Base-by-base conservation (phyloP, 2,329 filamentous ascomycete species). In the Leptographium wingfieldii region DNA sequence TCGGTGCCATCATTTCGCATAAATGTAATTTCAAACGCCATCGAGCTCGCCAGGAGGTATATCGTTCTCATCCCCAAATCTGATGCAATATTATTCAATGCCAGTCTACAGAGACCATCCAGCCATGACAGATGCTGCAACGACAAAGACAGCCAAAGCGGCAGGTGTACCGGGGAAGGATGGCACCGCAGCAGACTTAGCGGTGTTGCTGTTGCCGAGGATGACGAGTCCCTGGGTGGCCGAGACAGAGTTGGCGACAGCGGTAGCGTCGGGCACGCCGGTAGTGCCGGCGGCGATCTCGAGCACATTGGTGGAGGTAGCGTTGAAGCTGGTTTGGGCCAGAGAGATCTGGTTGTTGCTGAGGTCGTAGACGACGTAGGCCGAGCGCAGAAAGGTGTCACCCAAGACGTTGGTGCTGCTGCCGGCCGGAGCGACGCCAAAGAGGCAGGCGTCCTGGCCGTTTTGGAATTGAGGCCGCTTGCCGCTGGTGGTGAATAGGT, bases 351-450 rank as follows among this genome's bases (percentile, higher is more conserved):
- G 77, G 68, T 89, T 84, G 69, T 87, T 88, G 33, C 77, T 81
- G 27, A 90, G 75, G 68, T 90, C 86, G 68, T 88, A 90, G 12
- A 91, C 87, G 16, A 89, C 80, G 65, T 91, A 91, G 0, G 87
- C 87, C 43, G 84, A 86, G 55, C 87, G 78, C 59, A 91, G 74
- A 69, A 91, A 91, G 0, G 87, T 88, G 68, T 90, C 87, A 19
- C 87, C 87, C 33, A 91, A 73, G 2, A 89, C 81, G 52, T 79
- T 77, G n/a, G 79, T 79, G 35, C 77, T 75, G 1, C 70, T 64
- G 2, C 77, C 77, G 1, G 83, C 77, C 1, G 84, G 82, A 3
- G 80, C 76, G 63, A 90, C 80, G 60, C 86, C 87, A 66, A 90
- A 88, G 43, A 85, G 74, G 64, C 87, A 90, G 10, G 83, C 80